phyloP scores from a whole-genome alignment of 805 yeast species.

The Wickerhamomyces alni region DNA sequence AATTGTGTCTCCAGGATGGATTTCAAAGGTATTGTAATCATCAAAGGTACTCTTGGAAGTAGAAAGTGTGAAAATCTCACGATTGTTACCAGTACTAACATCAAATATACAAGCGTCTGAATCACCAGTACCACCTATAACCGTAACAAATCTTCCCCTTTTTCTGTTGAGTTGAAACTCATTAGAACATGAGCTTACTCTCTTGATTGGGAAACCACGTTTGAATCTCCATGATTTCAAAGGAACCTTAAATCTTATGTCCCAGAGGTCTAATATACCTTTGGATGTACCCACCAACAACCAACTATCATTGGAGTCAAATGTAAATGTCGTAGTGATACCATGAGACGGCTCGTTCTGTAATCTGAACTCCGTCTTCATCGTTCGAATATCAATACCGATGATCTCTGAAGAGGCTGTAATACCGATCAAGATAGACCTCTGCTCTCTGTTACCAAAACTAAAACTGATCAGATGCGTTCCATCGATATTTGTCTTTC shows the following conservation, averaged over 20 bases:
- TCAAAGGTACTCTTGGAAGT: constrained; percentile 11
- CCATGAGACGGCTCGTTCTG: constrained; percentile 64
- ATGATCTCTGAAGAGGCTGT: constrained; percentile 50
- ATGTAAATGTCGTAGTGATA: constrained; percentile 48
- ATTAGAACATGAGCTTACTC: constrained; percentile 39
- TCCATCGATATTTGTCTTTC: constrained; percentile 35
- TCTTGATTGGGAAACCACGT: constrained; percentile 41
- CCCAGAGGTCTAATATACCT: constrained; percentile 81
- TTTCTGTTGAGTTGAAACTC: constrained; percentile 28
- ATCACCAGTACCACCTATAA: constrained; percentile 61
- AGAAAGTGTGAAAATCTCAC: constrained; percentile 29
- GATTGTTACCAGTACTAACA: constrained; percentile 55
- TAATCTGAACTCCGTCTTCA: constrained; percentile 37
- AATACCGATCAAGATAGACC: constrained; percentile 37
- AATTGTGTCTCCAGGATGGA: constrained; percentile 1
- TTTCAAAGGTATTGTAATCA: constrained; percentile 13
- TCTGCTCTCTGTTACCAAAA: constrained; percentile 34
- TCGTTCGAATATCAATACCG: constrained; percentile 51
- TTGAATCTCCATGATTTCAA: constrained; percentile 60
- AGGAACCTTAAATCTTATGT: constrained; percentile 56
- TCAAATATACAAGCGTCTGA: constrained; percentile 72
- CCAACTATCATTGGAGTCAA: constrained; percentile 55
- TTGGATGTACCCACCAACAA: constrained; percentile 65
- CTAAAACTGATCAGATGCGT: constrained; percentile 41
- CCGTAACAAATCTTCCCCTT: constrained; percentile 40